Base-by-base conservation (phyloP, 805 yeast species). In the Cyberlindnera saturnus region DNA sequence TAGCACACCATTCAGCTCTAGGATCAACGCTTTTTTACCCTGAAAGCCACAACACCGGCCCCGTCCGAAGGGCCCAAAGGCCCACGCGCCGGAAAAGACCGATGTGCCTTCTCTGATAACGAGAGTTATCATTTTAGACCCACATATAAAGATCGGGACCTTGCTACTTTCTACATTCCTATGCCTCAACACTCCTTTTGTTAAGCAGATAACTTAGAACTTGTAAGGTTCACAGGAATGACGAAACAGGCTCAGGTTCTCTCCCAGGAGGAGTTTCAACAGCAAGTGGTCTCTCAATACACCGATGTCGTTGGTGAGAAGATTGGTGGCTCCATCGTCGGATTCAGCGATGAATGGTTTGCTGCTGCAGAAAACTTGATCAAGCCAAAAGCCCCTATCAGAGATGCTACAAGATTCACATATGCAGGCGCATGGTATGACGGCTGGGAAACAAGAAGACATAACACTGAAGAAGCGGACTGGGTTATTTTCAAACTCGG, bases 371-470 rank as follows among this genome's bases (percentile, higher is more conserved):
- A 73, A 29, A 91, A 91, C 65, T 73, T 91, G 56, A 81, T 89
- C 61, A 81, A 86, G 59, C 90, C 96, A 32, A 74, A 73, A 37
- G 74, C 82, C 3, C 96, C 97, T 3, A 75, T 87, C 44, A 71
- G 95, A 57, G 95, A 88, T 55, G 82, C 85, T 10, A 83, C 89
- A 26, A 73, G 76, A 55, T 90, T 88, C 63, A 78, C 82, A 2
- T 84, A 76, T 46, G 77, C 90, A 3, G 98, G 98, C 40, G 96
- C 96, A 4, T 91, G 97, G 96, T 91, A 87, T 61, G 99, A 91
- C 54, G 99, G 99, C 18, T 91, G 98, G 98, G 98, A 91, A 65
- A 91, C 98, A 11, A 75, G 97, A 61, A 76, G 99, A 65, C 99
- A 91, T 70, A 91, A 91, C 63, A 66, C 78, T 1, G 86, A 71